Percentiles rank a stretch among this genome's conserved stretches.
Evolutionary conservation across 78 protist genomes (phyloP).

Genomic region (Corallochytrium limacisporum): DNA sequence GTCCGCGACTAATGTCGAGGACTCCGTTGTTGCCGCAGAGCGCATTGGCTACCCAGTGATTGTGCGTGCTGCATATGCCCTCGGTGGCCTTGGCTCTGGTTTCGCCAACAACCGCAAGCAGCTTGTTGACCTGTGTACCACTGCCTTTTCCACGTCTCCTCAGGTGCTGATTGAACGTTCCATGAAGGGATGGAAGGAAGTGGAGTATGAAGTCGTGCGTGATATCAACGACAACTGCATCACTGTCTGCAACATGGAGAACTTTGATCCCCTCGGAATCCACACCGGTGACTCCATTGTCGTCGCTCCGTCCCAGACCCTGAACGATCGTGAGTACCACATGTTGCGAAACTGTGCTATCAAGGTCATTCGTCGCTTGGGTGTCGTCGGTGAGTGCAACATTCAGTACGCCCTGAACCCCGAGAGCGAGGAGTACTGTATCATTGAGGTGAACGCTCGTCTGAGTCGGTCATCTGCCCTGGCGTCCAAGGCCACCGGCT

Average conservation of each 20-base stretch:
- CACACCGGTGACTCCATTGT: constrained; percentile 98
- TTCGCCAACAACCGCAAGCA: constrained; percentile 66
- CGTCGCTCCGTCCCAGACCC: constrained; percentile 91
- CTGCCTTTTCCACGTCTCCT: constrained; percentile 57
- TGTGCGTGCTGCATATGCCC: constrained; percentile 84
- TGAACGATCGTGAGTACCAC: constrained; percentile 82
- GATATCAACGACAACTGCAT: constrained; percentile 90
- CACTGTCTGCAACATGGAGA: constrained; percentile 98
- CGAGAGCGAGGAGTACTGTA: constrained; percentile 51
- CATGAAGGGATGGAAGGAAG: constrained; percentile 93
- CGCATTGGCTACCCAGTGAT: constrained; percentile 80
- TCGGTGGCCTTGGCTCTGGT: constrained; percentile 94
- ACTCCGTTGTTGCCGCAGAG: constrained; percentile 47
- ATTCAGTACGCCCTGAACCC: constrained; percentile 93
- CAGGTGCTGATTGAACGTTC: constrained; percentile 75
- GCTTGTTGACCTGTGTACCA: constrained; percentile 30
- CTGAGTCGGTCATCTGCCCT: constrained; percentile 86
- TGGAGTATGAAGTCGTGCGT: constrained; percentile 96
- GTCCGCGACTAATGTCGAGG: constrained; percentile 44
- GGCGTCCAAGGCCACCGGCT: constrained; percentile 95
- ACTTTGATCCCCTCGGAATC: constrained; percentile 89
- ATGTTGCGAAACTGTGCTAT: constrained; percentile 77
- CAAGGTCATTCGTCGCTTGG: constrained; percentile 82
- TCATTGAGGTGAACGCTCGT: constrained; percentile 91
- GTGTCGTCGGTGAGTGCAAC: constrained; percentile 96